Conservation (phyloP, 352 stramenopile species). For the Phytophthora cryptogea region DNA sequence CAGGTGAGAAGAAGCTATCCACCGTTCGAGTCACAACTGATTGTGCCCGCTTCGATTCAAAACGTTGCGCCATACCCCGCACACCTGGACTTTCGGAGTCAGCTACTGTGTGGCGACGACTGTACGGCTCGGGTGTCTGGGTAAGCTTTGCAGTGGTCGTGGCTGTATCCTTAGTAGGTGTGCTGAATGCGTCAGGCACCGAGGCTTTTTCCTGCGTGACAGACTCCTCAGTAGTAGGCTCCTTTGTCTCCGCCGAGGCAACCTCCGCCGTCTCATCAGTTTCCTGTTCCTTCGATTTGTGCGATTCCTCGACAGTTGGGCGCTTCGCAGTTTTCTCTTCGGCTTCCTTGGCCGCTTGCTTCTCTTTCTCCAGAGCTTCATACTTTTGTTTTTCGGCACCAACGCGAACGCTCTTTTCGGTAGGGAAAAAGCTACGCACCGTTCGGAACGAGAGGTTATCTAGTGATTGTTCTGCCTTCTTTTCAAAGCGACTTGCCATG, state of each 20-base stretch:
- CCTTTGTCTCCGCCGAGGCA: constrained; percentile 1
- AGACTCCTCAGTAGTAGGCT: constrained; percentile 1
- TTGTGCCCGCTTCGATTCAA: constrained; percentile 65
- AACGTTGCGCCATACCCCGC: constrained; percentile 57
- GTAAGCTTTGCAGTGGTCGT: constrained; percentile 1
- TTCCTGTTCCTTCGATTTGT: constrained; percentile 14
- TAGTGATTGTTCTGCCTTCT: constrained; percentile 48
- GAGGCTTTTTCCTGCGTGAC: constrained; percentile 4
- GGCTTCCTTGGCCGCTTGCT: constrained; percentile 32
- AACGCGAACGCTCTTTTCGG: constrained; percentile 51
- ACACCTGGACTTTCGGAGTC: constrained; percentile 32
- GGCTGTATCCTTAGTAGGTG: constrained; percentile 12
- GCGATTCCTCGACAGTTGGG: neutral
- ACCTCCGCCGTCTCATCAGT: neutral
- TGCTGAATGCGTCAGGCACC: constrained; percentile 6
- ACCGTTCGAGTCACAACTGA: constrained; percentile 46
- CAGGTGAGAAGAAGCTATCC: neutral
- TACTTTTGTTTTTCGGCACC: constrained; percentile 58
- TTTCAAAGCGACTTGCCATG: constrained; percentile 52
- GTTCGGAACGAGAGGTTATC: constrained; percentile 58
- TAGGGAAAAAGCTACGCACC: constrained; percentile 56
- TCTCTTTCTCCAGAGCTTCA: constrained; percentile 53
- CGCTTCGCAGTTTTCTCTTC: constrained; percentile 28
- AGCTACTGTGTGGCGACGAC: constrained; percentile 23
- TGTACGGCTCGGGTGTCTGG: constrained; percentile 5